Percentiles rank a stretch among this genome's conserved stretches.
Conservation (phyloP, 1,284 basidiomycete genomes). For the Tilletia indica region DNA sequence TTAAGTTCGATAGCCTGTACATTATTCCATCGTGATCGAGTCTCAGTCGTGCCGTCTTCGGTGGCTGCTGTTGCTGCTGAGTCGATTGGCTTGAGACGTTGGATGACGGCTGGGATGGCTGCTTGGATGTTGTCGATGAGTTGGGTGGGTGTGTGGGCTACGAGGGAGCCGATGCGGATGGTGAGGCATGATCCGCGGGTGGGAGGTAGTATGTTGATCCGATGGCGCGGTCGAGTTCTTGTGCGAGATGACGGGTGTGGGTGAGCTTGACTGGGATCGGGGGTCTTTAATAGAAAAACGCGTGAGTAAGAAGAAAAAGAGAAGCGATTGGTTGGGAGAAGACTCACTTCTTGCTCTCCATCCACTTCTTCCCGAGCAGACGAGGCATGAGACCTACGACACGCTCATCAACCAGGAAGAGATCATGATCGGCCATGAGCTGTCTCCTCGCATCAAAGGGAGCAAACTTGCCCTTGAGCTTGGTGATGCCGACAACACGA, state of each 20-base stretch:
- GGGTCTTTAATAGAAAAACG: conserved; percentile 64
- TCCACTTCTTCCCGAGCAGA: conserved; percentile 84
- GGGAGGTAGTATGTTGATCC: conserved; percentile 88
- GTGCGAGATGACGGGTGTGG: conserved; percentile 76
- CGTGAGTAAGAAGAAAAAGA: not conserved
- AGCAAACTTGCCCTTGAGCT: conserved; percentile 55
- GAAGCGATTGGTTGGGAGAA: not conserved
- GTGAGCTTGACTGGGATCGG: conserved; percentile 86
- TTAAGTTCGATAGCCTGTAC: conserved; percentile 88
- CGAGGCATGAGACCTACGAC: conserved; percentile 82
- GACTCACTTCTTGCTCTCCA: conserved; percentile 76
- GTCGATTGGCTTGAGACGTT: conserved; percentile 62
- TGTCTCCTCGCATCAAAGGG: conserved; percentile 81
- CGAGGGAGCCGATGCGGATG: conserved; percentile 75
- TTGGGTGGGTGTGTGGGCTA: conserved; percentile 70
- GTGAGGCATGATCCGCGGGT: conserved; percentile 78
- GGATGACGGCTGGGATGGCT: conserved; percentile 74
- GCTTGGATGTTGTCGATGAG: conserved; percentile 75
- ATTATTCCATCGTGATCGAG: conserved; percentile 70
- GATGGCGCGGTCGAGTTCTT: conserved; percentile 83
- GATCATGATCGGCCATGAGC: conserved; percentile 79
- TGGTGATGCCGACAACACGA: conserved; percentile 78
- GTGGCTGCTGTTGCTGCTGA: not conserved
- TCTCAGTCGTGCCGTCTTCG: not conserved
- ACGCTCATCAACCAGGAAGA: conserved; percentile 90